These are phyloP conservation scores for Cyclospora cayetanensis DNA, from an alignment of 169 alveolate genomes.

Conservation along the genomic window DNA sequence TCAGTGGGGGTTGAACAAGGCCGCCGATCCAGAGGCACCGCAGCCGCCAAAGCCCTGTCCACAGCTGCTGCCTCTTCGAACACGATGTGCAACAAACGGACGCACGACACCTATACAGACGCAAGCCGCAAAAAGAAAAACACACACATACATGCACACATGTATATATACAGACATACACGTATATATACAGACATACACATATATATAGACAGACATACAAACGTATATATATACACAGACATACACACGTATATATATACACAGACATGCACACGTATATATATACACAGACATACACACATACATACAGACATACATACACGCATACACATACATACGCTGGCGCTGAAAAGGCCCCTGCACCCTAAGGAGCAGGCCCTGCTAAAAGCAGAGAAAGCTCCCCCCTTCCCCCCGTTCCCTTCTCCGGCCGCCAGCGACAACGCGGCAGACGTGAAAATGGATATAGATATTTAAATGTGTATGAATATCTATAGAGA, in stretches of 20 bases:
- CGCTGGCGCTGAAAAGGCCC: too few relatives aligned
- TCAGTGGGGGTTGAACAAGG: too few relatives aligned
- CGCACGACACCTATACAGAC: background rate
- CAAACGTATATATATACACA: background rate
- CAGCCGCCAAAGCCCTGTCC: background rate
- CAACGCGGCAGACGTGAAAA: too few relatives aligned
- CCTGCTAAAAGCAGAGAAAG: too few relatives aligned
- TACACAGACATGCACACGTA: too few relatives aligned
- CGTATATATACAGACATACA: background rate
- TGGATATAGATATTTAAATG: too few relatives aligned
- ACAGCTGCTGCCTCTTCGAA: background rate
- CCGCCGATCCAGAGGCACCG: background rate
- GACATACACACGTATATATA: background rate
- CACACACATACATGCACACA: background rate
- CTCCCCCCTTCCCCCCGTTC: too few relatives aligned
- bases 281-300: background rate
- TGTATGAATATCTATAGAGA: background rate
- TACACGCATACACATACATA: background rate
- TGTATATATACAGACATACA: background rate
- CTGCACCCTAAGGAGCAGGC: too few relatives aligned
- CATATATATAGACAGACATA: too few relatives aligned
- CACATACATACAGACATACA: too few relatives aligned
- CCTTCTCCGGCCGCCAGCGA: too few relatives aligned
- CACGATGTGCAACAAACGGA: background rate
- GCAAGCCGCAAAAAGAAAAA: background rate